Evolutionary conservation across 768 basidiomycete species (phyloP).

Genomic region (Leccinum olivaceopallidum): DNA sequence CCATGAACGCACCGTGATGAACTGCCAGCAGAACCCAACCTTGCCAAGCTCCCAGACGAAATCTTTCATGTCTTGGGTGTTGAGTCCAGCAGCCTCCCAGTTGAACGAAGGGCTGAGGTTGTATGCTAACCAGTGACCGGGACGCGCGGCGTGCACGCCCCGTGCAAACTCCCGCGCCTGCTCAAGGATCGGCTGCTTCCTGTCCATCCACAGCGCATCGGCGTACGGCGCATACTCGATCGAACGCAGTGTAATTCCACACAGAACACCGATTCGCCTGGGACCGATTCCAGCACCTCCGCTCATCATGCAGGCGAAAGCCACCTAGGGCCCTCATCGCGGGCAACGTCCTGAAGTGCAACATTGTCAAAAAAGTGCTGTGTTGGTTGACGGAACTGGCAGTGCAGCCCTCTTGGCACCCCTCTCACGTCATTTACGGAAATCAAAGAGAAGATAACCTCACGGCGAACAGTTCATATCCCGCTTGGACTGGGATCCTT

Average conservation of each 20-base stretch:
- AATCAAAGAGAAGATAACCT: no score
- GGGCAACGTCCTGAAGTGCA: no score
- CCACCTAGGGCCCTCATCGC: no score
- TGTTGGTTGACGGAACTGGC: no score
- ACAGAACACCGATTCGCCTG: no score
- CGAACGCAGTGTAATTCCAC: slow-evolving; percentile 52
- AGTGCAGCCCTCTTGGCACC: no score
- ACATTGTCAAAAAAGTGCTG: no score
- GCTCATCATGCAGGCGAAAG: no score
- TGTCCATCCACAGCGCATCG: slow-evolving; percentile 95
- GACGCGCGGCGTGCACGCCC: slow-evolving; percentile 80
- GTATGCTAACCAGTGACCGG: slow-evolving; percentile 95
- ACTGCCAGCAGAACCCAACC: slow-evolving; percentile 98
- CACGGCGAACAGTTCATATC: no score
- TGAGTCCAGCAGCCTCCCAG: slow-evolving; percentile 92
- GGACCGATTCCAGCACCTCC: no score
- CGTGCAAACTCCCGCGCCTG: slow-evolving; percentile 92
- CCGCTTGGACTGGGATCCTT: no score
- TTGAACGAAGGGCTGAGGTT: slow-evolving; percentile 94
- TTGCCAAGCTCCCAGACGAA: slow-evolving; percentile 94
- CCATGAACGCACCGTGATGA: slow-evolving; percentile 80
- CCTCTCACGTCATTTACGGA: no score
- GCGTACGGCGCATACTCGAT: slow-evolving; percentile 94
- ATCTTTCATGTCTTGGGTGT: slow-evolving; percentile 78
- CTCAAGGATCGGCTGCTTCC: slow-evolving; percentile 86